Conservation (phyloP, 2,329 filamentous ascomycete genomes). For the Penicillium sp. region DNA sequence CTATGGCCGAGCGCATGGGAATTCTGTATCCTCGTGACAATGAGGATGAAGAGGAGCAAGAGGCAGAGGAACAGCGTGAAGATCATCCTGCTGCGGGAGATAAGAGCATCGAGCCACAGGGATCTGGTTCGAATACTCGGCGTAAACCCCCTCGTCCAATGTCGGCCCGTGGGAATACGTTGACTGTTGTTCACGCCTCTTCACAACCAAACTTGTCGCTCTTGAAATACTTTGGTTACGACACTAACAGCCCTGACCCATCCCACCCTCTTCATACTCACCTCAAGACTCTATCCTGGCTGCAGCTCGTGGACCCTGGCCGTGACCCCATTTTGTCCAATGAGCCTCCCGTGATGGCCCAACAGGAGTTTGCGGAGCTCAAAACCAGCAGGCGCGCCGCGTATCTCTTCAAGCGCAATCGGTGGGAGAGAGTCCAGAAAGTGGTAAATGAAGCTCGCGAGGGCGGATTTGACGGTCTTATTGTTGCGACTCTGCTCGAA, state of each 20-base stretch:
- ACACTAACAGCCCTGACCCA: constrained; percentile 61
- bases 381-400: constrained; percentile 80
- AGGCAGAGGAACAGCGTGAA: no score
- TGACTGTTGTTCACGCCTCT: constrained; percentile 57
- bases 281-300: constrained; percentile 82
- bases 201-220: constrained; percentile 84
- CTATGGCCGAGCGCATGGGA: constrained; percentile 85
- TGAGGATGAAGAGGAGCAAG: constrained; percentile 23
- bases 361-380: constrained; percentile 63
- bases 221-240: constrained; percentile 86
- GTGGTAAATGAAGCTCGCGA: constrained; percentile 71
- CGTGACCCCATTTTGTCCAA: constrained; percentile 70
- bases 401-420: constrained; percentile 83
- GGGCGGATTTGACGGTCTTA: constrained; percentile 78
- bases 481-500: constrained; percentile 80
- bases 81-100: not conserved
- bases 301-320: constrained; percentile 78
- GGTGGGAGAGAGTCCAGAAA: constrained; percentile 70
- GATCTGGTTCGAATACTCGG: constrained; percentile 23
- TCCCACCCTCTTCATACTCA: constrained; percentile 77
- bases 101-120: constrained; percentile 8
- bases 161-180: constrained; percentile 56
- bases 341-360: constrained; percentile 58
- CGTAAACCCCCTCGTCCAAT: constrained; percentile 30
- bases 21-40: constrained; percentile 60